phyloP scores from a whole-genome alignment of 768 basidiomycete species.

The Myochromella boudieri region DNA sequence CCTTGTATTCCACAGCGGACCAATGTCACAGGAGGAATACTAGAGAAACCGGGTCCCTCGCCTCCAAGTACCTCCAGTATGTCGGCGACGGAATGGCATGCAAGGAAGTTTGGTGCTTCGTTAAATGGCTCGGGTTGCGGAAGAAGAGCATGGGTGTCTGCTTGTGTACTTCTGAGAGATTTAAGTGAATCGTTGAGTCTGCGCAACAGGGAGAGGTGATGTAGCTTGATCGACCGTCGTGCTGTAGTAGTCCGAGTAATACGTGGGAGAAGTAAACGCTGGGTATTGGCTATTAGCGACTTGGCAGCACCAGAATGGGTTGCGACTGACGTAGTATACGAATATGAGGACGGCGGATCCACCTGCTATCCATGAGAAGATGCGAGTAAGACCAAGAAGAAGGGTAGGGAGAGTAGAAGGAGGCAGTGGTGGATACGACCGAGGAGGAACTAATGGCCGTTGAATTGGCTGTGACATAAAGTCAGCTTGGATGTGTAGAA shows the following conservation, averaged over 20 bases:
- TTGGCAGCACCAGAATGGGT: not conserved
- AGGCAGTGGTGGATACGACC: slow-evolving; percentile 68
- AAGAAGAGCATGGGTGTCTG: slow-evolving; percentile 53
- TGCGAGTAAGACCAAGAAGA: slow-evolving; percentile 57
- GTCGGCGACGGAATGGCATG: slow-evolving; percentile 47
- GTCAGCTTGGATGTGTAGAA: not conserved
- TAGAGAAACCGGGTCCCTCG: slow-evolving; percentile 26
- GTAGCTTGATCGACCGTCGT: slow-evolving; percentile 56
- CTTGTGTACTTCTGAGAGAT: slow-evolving; percentile 55
- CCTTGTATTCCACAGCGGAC: slow-evolving; percentile 65
- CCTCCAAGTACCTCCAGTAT: slow-evolving; percentile 31
- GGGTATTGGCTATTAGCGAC: slow-evolving; percentile 11
- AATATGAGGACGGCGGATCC: slow-evolving; percentile 58
- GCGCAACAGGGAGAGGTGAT: slow-evolving; percentile 57
- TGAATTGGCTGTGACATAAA: slow-evolving; percentile 25
- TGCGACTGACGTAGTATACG: slow-evolving; percentile 61
- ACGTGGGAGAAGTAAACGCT: slow-evolving; percentile 73
- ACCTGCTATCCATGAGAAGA: slow-evolving; percentile 69
- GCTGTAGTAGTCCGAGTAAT: slow-evolving; percentile 59
- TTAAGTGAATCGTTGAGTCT: slow-evolving; percentile 56
- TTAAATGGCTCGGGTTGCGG: slow-evolving; percentile 52
- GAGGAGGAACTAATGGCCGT: slow-evolving; percentile 61
- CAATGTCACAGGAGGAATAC: slow-evolving; percentile 51
- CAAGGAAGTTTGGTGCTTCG: slow-evolving; percentile 44
- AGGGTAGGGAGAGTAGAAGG: slow-evolving; percentile 71